phyloP scores from a whole-genome alignment of 2,329 filamentous ascomycete species.

The Pseudogymnoascus destructans region DNA sequence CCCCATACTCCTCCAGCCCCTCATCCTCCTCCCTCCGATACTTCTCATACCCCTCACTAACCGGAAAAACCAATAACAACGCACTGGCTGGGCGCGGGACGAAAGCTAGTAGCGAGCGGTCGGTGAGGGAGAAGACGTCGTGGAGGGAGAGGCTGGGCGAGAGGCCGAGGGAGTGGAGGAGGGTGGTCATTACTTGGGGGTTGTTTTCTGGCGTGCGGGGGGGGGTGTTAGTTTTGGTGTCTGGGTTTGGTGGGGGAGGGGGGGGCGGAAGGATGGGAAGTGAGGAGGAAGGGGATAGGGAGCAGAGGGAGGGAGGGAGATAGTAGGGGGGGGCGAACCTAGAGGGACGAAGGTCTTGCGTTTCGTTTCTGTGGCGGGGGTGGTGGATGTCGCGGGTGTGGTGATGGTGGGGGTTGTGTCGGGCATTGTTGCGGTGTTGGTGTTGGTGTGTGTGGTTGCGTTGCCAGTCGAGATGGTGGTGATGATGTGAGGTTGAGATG shows the following conservation, averaged over 20 bases:
- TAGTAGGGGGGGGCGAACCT: slow-evolving; percentile 6
- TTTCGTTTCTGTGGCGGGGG: not conserved
- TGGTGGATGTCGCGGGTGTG: not conserved
- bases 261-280: no score
- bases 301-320: no score
- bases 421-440: not conserved
- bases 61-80: slow-evolving; percentile 82
- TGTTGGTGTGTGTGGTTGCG: not conserved
- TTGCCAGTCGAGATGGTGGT: not conserved
- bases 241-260: no score
- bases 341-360: slow-evolving; percentile 5
- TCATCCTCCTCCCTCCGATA: slow-evolving; percentile 63
- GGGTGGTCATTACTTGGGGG: slow-evolving; percentile 73
- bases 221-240: no score
- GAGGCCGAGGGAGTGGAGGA: slow-evolving; percentile 75
- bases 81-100: slow-evolving; percentile 80
- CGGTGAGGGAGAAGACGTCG: slow-evolving; percentile 85
- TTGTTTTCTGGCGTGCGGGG: slow-evolving; percentile 36
- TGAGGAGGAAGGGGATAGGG: no score
- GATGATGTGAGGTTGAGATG: not conserved
- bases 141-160: slow-evolving; percentile 60
- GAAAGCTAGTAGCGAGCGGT: slow-evolving; percentile 71
- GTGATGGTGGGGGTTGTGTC: not conserved
- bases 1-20: slow-evolving; percentile 47
- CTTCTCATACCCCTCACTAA: slow-evolving; percentile 65